phyloP scores from a whole-genome alignment of 1,284 basidiomycete genomes.

The Ustilago hordei region DNA sequence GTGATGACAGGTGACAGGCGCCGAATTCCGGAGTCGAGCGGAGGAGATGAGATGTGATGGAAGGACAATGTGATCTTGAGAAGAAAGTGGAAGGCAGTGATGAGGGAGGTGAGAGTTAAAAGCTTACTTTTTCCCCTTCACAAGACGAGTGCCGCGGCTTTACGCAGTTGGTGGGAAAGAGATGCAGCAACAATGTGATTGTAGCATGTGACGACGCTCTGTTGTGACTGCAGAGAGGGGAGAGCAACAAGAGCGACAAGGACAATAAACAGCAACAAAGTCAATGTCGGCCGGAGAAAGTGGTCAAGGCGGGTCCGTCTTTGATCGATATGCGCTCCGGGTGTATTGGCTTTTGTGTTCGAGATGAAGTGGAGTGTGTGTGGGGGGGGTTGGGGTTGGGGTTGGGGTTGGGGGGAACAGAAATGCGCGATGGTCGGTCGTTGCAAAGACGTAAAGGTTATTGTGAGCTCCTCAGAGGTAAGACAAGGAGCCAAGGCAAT shows the following conservation, averaged over 20 bases:
- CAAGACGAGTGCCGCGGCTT: constrained; percentile 8
- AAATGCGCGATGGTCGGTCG: constrained; percentile 12
- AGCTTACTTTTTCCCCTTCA: constrained; percentile 20
- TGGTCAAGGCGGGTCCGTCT: constrained; percentile 1
- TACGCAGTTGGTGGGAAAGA: constrained; percentile 23
- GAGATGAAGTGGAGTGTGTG: constrained; percentile 14
- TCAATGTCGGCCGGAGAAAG: not conserved
- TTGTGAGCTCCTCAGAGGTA: not conserved
- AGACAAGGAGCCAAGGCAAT: constrained; percentile 7
- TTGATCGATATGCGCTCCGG: constrained; percentile 1
- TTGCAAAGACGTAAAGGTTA: not conserved
- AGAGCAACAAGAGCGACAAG: not conserved
- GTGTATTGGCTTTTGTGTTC: constrained; percentile 1
- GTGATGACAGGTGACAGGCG: constrained; percentile 15
- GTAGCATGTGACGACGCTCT: constrained; percentile 16
- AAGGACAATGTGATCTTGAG: constrained; percentile 26
- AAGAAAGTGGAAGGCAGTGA: constrained; percentile 25
- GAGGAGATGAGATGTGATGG: constrained; percentile 15
- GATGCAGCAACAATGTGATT: constrained; percentile 28
- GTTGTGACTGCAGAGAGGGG: constrained; percentile 18
- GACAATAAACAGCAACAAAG: not conserved
- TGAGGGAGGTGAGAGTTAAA: constrained; percentile 15
- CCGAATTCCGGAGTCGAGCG: constrained; percentile 1
- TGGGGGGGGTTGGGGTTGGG: too few relatives aligned
- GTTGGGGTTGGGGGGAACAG: not conserved